These are phyloP conservation scores for Coemansia sp. DNA, from an alignment of 192 early-diverging fungal genomes.

Conservation along the genomic window DNA sequence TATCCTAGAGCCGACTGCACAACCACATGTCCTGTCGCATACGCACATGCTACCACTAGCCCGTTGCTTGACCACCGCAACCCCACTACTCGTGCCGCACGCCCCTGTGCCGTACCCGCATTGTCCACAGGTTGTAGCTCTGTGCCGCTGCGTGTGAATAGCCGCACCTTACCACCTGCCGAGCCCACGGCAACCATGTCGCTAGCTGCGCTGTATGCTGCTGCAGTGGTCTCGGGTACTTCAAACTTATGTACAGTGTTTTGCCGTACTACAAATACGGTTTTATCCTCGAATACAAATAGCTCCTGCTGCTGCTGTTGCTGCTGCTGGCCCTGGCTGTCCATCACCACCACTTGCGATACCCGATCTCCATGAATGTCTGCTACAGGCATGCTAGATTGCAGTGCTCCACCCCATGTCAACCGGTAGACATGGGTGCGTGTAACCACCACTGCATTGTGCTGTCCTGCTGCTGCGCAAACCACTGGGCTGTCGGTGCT, in stretches of 20 bases:
- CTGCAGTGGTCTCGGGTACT: slow-evolving; percentile 6
- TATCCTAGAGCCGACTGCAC: slow-evolving; percentile 33
- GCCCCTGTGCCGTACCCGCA: slow-evolving; percentile 10
- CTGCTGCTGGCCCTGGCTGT: slow-evolving; percentile 3
- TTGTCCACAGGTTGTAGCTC: slow-evolving; percentile 7
- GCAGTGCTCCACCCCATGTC: slow-evolving; percentile 24
- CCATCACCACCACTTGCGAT: slow-evolving; percentile 17
- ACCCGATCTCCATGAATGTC: slow-evolving; percentile 23
- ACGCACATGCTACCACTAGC: slow-evolving; percentile 31
- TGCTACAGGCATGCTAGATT: slow-evolving; percentile 12
- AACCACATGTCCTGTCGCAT: slow-evolving; percentile 40
- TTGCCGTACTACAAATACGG: slow-evolving; percentile 10
- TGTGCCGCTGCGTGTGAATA: slow-evolving; percentile 7
- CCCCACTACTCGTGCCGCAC: slow-evolving; percentile 11
- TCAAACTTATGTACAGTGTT: not conserved
- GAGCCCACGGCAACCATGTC: slow-evolving; percentile 32
- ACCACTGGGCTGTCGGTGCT: slow-evolving; percentile 14
- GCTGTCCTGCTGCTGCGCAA: slow-evolving; percentile 18
- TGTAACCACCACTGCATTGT: slow-evolving; percentile 22
- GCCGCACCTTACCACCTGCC: slow-evolving; percentile 17
- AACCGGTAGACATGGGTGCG: slow-evolving; percentile 25
- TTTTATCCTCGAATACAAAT: slow-evolving; percentile 30
- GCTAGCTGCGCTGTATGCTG: slow-evolving; percentile 25
- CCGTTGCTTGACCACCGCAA: slow-evolving; percentile 41
- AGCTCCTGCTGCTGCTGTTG: slow-evolving; percentile 8